Evolutionary conservation across 306 rosid genomes (phyloP), one percentile per base, ranked within the genome.

Genomic region (Psophocarpus tetragonolobus): DNA sequence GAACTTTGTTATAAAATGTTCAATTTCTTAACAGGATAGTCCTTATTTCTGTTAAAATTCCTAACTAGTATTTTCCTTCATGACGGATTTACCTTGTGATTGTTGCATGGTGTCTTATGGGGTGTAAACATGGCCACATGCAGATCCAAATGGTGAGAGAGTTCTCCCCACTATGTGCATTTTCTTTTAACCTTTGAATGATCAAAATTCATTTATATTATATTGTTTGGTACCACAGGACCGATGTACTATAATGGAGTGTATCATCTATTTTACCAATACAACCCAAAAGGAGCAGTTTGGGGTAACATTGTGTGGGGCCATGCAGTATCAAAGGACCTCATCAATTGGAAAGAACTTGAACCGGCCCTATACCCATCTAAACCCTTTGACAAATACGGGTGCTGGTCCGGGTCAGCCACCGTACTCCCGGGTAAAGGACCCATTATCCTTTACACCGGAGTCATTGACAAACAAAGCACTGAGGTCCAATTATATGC

Each of bases 301-400:
- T 95, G 98, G 98, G 97, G 97, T 0, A 92, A 95, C 84, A 92
- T 95, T 38, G 97, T 91, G 2, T 92, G 98, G 98, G 98, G 93
- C 3, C 98, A 95, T 82, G 90, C 98, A 1, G 80, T 95, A 0
- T 95, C 98, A 3, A 89, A 57, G 26, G 97, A 95, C 4, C 62
- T 95, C 44, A 84, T 92, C 68, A 91, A 89, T 11, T 95, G 98
- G 98, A 77, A 84, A 58, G 64, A 90, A 13, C 85, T 95, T 10
- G 82, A 84, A 8, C 90, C 85, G 0, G 93, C 93, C 2, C 68
- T 92, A 11, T 79, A 74, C 77, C 97, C 98, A 1, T 89, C 92
- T 1, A 87, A 88, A 77, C 87, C 92, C 26, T 92, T 88, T 21
- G 98, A 95, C 65, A 85, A 83, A 44, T 87, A 85, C 4, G 98